Evolutionary conservation across 306 rosid species (phyloP).

Genomic region (Quercus parvula): DNA sequence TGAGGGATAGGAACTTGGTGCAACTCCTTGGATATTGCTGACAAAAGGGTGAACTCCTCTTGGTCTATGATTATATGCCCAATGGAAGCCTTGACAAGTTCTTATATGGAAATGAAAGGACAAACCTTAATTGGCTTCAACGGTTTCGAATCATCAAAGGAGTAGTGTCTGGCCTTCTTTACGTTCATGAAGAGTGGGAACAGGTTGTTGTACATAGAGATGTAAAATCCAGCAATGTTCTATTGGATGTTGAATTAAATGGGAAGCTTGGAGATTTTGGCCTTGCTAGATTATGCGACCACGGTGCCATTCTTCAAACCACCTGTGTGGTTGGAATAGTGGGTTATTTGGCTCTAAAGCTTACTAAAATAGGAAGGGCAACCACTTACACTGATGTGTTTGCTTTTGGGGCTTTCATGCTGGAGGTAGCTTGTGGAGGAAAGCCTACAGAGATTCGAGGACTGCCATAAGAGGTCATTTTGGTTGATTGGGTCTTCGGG

Average conservation of each 20-base stretch:
- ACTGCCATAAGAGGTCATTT: constrained; percentile 24
- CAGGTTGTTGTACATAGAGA: constrained; percentile 71
- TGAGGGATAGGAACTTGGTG: constrained; percentile 63
- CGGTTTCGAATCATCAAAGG: constrained; percentile 43
- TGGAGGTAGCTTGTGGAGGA: constrained; percentile 63
- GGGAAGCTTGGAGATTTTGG: constrained; percentile 75
- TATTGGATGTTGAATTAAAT: constrained; percentile 51
- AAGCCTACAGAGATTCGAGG: constrained; percentile 46
- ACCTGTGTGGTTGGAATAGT: constrained; percentile 68
- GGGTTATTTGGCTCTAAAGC: constrained; percentile 70
- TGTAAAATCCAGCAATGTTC: constrained; percentile 66
- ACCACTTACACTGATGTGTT: constrained; percentile 53
- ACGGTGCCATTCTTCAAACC: constrained; percentile 52
- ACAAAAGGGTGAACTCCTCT: constrained; percentile 48
- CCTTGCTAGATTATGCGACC: constrained; percentile 57
- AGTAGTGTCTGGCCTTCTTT: constrained; percentile 48
- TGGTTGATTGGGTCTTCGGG: constrained; percentile 56
- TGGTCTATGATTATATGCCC: constrained; percentile 67
- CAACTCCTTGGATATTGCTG: constrained; percentile 60
- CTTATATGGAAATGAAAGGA: constrained; percentile 29
- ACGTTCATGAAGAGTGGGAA: constrained; percentile 71
- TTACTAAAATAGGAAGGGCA: constrained; percentile 52
- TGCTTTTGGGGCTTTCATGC: constrained; percentile 57
- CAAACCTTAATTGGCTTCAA: constrained; percentile 13
- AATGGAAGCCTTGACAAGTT: constrained; percentile 71